Evolutionary conservation across 2,329 filamentous ascomycete species (phyloP), one percentile per base, ranked within the genome.

Genomic region (Beauveria sp.): DNA sequence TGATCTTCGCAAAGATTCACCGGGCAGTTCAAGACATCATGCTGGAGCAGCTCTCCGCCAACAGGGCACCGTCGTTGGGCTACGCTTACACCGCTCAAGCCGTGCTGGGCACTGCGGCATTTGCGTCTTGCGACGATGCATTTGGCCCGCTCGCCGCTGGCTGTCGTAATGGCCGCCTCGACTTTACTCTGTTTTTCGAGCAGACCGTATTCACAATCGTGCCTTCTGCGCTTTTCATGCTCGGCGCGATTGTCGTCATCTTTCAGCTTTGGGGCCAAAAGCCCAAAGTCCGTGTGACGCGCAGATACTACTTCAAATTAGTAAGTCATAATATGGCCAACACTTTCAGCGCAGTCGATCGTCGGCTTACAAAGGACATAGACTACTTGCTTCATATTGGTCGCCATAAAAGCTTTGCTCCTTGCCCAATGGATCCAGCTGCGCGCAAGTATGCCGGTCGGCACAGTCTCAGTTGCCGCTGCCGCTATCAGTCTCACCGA

Each of bases 401-500:
- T 40, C 22, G 60, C 52, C 20, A 9, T 56, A 18, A 48, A 57
- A 34, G 28, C 20, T 5, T 14, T 56, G 3, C 28, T 55, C 16
- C 60, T 62, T 14, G 43, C 24, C 3, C 42, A 56, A 22, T 62
- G 60, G 60, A 45, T 50, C 12, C 22, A 18, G 7, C 28, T 49
- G 14, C 26, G 42, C 31, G 43, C 31, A 28, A 22, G 20, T 28
- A n/a, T 52, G 7, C 60, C 53, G 5, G 45, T 31, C 4, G 34
- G 52, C 46, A 12, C 28, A 2, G 43, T 57, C 31, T 40, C 45
- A 1, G 28, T 62, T n/a, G 51, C 69, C 2, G 64, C 67, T 26
- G 49, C 69, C 1, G 59, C 64, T 0, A 64, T 78, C 18, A 72
- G 71, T 4, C 64, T 71, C 5, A 60, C 70, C 14, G 67, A 67